phyloP scores from a whole-genome alignment of 2,329 filamentous ascomycete genomes.

The Amphichorda felina region DNA sequence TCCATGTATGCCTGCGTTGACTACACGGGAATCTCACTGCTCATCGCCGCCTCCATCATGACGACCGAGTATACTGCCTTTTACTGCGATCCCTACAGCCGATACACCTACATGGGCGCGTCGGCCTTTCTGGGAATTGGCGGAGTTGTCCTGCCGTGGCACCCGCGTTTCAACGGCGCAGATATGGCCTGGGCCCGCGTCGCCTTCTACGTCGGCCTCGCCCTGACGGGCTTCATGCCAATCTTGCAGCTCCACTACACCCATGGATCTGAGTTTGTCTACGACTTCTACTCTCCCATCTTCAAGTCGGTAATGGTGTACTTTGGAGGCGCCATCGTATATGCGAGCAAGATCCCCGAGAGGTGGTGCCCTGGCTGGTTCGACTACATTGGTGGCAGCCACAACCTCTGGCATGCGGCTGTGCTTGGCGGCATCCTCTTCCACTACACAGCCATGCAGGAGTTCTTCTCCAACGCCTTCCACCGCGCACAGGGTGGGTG shows the following conservation, averaged over 20 bases:
- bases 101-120: constrained; percentile 73
- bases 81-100: constrained; percentile 86
- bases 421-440: constrained; percentile 94
- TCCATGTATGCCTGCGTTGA: constrained; percentile 96
- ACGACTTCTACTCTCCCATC: constrained; percentile 81
- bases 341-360: constrained; percentile 87
- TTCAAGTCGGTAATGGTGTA: constrained; percentile 81
- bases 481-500: constrained; percentile 51
- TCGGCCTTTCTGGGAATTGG: constrained; percentile 74
- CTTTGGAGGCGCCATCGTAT: constrained; percentile 70
- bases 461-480: constrained; percentile 78
- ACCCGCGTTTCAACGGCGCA: constrained; percentile 81
- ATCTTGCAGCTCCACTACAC: constrained; percentile 72
- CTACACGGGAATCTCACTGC: constrained; percentile 91
- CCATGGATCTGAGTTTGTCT: constrained; percentile 68
- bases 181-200: constrained; percentile 94
- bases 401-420: constrained; percentile 96
- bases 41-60: constrained; percentile 94
- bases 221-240: constrained; percentile 79
- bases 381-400: constrained; percentile 88
- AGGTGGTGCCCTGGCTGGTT: constrained; percentile 87
- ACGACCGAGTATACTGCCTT: constrained; percentile 98
- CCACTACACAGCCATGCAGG: constrained; percentile 92
- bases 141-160: constrained; percentile 90
- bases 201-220: constrained; percentile 79